These are phyloP conservation scores for Fusarium sp. DNA, from an alignment of 2,329 filamentous ascomycete genomes.

Conservation along the genomic window DNA sequence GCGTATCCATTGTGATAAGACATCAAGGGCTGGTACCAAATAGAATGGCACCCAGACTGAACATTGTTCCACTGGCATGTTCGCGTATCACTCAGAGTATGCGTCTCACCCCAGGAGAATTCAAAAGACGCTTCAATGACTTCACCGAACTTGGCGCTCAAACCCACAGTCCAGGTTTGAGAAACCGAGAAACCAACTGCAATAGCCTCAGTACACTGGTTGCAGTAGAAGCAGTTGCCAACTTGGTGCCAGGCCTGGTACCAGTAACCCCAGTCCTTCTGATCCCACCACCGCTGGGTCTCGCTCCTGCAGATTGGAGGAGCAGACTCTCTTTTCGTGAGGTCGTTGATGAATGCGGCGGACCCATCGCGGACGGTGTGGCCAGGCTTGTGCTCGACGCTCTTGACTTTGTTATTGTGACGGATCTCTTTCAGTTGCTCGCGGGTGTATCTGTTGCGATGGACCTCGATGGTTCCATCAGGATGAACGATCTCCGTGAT, in stretches of 20 bases:
- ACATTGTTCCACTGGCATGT: not conserved
- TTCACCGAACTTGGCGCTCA: not conserved
- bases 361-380: not conserved
- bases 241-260: not conserved
- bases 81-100: not conserved
- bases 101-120: not conserved
- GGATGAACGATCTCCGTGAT: not conserved
- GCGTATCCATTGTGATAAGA: not conserved
- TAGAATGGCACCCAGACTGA: not conserved
- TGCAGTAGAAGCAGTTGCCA: not conserved
- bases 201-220: not conserved
- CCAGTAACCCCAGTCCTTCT: not conserved
- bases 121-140: not conserved
- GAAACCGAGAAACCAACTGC: not conserved
- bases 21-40: not conserved
- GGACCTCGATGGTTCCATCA: not conserved
- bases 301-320: not conserved
- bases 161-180: not conserved
- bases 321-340: not conserved
- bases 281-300: not conserved
- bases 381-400: not conserved
- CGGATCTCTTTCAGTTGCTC: not conserved
- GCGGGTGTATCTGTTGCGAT: not conserved
- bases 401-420: not conserved
- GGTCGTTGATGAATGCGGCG: not conserved